Conservation (phyloP, 2,329 filamentous ascomycete genomes). For the Corynespora cassiicola region DNA sequence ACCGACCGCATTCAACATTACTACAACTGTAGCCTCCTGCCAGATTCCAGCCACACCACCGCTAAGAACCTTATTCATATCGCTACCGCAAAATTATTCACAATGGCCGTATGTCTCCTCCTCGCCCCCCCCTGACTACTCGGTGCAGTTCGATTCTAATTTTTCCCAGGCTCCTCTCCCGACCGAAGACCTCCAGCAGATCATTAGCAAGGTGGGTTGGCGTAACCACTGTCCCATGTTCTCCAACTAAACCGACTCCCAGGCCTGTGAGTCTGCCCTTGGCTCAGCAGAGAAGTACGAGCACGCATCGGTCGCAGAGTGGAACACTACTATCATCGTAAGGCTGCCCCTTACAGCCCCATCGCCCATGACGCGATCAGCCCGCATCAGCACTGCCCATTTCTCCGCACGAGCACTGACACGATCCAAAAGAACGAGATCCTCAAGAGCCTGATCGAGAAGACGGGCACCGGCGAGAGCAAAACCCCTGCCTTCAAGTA, state of each 20-base stretch:
- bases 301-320: slow-evolving; percentile 81
- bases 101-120: slow-evolving; percentile 41
- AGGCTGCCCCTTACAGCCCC: slow-evolving; percentile 42
- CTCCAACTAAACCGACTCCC: slow-evolving; percentile 8
- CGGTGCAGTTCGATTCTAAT: no score
- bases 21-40: no score
- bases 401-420: background rate
- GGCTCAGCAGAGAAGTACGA: slow-evolving; percentile 80
- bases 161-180: slow-evolving; percentile 40
- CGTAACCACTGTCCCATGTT: background rate
- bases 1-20: no score
- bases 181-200: slow-evolving; percentile 37
- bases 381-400: background rate
- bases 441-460: slow-evolving; percentile 78
- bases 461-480: slow-evolving; percentile 65
- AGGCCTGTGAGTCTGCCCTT: slow-evolving; percentile 86
- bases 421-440: slow-evolving; percentile 85
- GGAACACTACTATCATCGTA: slow-evolving; percentile 95
- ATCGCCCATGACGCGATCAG: background rate
- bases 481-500: slow-evolving; percentile 81
- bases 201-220: slow-evolving; percentile 35
- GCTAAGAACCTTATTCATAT: no score
- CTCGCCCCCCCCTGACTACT: no score
- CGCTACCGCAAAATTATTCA: slow-evolving; percentile 19
- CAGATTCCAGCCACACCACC: no score